phyloP scores from a whole-genome alignment of 2,329 filamentous ascomycete genomes.

The Beauveria asiatica region DNA sequence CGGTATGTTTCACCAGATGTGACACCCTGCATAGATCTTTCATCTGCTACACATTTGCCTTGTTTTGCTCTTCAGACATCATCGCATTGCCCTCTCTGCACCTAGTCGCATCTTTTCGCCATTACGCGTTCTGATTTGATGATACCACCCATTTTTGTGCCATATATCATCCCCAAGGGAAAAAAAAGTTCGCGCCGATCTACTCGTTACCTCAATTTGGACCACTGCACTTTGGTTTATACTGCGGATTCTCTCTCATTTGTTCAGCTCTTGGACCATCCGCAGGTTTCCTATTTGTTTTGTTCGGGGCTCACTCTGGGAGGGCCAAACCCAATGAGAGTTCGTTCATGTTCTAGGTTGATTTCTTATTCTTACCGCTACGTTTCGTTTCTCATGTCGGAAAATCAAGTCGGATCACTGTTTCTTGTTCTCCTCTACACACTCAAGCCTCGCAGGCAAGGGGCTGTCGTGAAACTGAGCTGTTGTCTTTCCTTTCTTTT shows the following conservation, averaged over 20 bases:
- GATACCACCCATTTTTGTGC: conserved; percentile 16
- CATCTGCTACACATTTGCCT: conserved; percentile 31
- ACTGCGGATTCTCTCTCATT: not conserved
- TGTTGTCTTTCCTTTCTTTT: conserved; percentile 1
- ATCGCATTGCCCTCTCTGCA: conserved; percentile 9
- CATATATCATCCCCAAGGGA: conserved; percentile 12
- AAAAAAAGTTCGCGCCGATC: conserved; percentile 11
- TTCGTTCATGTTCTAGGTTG: conserved; percentile 1
- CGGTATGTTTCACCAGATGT: conserved; percentile 98
- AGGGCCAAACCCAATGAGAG: not conserved
- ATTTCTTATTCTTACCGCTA: not conserved
- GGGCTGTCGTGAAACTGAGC: conserved; percentile 4
- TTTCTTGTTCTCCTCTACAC: conserved; percentile 3
- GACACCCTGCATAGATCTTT: conserved; percentile 34
- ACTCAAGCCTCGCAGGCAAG: conserved; percentile 6
- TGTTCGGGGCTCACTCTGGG: not conserved
- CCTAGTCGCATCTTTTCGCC: conserved; percentile 5
- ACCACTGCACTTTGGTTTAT: conserved; percentile 19
- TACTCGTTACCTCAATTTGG: not conserved
- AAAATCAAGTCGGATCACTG: conserved; percentile 2
- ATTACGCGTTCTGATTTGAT: conserved; percentile 13
- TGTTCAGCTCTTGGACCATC: not conserved
- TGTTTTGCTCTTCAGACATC: conserved; percentile 9
- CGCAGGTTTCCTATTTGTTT: not conserved
- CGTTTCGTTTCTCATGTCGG: conserved; percentile 2